These are phyloP conservation scores for Pythium folliculosum DNA, from an alignment of 352 stramenopile species.

Conservation along the genomic window DNA sequence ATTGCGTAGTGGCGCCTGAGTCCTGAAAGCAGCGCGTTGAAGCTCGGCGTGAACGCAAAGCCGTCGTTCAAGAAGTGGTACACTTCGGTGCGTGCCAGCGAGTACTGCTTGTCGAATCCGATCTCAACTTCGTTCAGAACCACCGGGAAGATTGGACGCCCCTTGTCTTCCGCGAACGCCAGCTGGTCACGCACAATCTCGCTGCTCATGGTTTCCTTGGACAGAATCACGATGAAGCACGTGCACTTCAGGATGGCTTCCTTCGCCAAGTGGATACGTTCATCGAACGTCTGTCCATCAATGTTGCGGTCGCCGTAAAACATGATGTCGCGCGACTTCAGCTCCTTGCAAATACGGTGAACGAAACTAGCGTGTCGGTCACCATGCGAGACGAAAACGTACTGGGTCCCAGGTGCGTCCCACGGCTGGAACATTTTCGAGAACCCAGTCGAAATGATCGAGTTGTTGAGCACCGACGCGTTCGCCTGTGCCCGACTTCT, in stretches of 20 bases:
- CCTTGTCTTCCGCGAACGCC: constrained; percentile 84
- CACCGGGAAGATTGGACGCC: constrained; percentile 77
- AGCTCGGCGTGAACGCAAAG: constrained; percentile 70
- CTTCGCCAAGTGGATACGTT: constrained; percentile 75
- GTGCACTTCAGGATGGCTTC: constrained; percentile 81
- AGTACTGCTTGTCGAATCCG: constrained; percentile 80
- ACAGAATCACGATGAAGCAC: constrained; percentile 79
- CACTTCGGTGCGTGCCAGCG: constrained; percentile 73
- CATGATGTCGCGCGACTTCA: constrained; percentile 49
- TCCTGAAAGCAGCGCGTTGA: constrained; percentile 47
- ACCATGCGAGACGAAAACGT: constrained; percentile 80
- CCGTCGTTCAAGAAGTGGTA: constrained; percentile 80
- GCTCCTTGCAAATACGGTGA: constrained; percentile 58
- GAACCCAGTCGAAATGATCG: constrained; percentile 42
- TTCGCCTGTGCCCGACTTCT: constrained; percentile 45
- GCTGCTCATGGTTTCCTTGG: constrained; percentile 63
- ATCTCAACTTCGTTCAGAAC: constrained; percentile 77
- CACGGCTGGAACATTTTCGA: constrained; percentile 65
- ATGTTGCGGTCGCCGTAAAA: constrained; percentile 74
- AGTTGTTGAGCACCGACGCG: constrained; percentile 21
- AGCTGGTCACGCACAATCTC: constrained; percentile 83
- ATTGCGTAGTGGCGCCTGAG: constrained; percentile 40
- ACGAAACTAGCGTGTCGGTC: constrained; percentile 77
- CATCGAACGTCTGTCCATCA: constrained; percentile 62
- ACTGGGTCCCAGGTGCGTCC: constrained; percentile 51